phyloP scores from a whole-genome alignment of 768 basidiomycete genomes.

The Pleurotus eryngii region DNA sequence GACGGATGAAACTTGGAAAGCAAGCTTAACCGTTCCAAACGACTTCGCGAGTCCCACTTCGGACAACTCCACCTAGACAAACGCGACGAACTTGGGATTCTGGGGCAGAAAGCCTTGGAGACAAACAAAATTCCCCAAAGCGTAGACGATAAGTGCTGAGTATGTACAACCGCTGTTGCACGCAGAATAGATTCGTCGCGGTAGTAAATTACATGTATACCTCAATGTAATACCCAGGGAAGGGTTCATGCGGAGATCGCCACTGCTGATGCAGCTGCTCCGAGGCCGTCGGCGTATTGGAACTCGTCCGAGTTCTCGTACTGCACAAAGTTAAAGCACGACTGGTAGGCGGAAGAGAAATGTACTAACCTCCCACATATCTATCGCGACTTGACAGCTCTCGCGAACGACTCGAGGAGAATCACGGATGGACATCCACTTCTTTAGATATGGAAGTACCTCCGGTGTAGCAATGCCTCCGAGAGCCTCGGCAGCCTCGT shows the following conservation, averaged over 20 bases:
- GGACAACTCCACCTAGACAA: conserved; percentile 26
- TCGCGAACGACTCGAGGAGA: conserved; percentile 89
- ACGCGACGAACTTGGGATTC: conserved; percentile 18
- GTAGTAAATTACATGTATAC: not conserved
- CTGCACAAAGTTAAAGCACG: conserved; percentile 26
- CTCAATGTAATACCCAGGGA: not conserved
- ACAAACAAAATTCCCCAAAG: not conserved
- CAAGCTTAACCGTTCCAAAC: conserved; percentile 14
- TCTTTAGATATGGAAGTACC: conserved; percentile 80
- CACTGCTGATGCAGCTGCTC: not conserved
- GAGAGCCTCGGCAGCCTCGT: conserved; percentile 97
- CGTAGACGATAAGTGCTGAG: not conserved
- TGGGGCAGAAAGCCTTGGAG: conserved; percentile 1
- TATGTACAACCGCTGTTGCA: not conserved
- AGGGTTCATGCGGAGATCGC: not conserved
- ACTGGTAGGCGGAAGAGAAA: not conserved
- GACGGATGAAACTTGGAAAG: conserved; percentile 29
- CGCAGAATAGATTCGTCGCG: not conserved
- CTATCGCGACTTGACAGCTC: conserved; percentile 94
- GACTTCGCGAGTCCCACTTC: conserved; percentile 26
- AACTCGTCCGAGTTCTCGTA: conserved; percentile 71
- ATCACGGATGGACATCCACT: conserved; percentile 78
- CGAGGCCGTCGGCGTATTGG: conserved; percentile 52
- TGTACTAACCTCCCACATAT: conserved; percentile 87
- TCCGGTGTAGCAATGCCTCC: conserved; percentile 97